Base-by-base conservation (phyloP, 2,329 filamentous ascomycete species). In the Exophiala phaeomuriformis region DNA sequence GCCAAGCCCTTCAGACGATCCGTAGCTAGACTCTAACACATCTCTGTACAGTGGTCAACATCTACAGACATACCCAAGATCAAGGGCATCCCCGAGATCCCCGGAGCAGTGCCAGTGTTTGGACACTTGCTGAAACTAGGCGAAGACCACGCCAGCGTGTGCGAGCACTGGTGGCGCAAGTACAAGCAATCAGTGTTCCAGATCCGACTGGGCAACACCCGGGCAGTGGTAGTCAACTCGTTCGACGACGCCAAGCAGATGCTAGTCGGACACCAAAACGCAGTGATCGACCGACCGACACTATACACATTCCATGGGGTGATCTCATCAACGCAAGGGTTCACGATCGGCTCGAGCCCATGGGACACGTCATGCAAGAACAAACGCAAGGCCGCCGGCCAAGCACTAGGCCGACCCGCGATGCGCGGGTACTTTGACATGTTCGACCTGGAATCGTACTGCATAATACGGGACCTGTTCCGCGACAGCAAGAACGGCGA, bases 281-380 rank as follows among this genome's bases (percentile, higher is more conserved):
- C 85, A 0, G 71, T 88, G 55, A 88, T 88, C 62, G 86, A 84
- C 3, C 78, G 86, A 1, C 86, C 86, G 0, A 86, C 75, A 32
- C 77, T 88, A 10, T 85, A 89, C 68, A 89, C 85, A 0, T 89
- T 89, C 64, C 85, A 89, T 66, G 84, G 78, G 0, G 81, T 88
- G 1, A 82, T 88, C 5, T 86, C 84, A 9, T 79, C 76, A 6
- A 85, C 83, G 0, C 82, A 87, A 59, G 85, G 84, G 6, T 85
- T 87, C 66, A 89, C 85, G 0, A 88, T 90, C 49, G 86, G 86
- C 0, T 87, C 85, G 0, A 87, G 83, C 0, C 86, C 86, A 0
- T 90, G 85, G 82, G 84, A 88, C 50, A 84, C 86, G 32, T 86
- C 81, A 1, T 86, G 84, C 68, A 89, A 88, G 66, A 76, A 77